Percentiles rank a stretch among this genome's conserved stretches.
Evolutionary conservation across 1,139 yeast genomes (phyloP).

Genomic region (Kodamaea arcana): DNA sequence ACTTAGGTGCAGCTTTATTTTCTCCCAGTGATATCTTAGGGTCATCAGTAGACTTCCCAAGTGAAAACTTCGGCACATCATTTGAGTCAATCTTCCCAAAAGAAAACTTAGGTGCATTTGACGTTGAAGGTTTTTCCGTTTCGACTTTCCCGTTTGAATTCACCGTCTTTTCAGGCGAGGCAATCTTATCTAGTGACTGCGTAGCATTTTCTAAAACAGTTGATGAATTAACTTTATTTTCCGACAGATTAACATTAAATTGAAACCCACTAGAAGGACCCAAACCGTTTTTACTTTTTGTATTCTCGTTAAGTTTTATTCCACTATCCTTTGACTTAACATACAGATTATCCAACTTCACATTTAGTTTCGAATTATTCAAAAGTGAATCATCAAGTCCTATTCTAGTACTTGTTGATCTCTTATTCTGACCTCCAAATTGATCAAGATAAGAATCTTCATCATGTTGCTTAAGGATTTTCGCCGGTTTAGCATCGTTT

Average conservation of each 20-base stretch:
- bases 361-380: conserved; percentile 14
- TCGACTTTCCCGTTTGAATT: too few species aligned
- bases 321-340: conserved; percentile 20
- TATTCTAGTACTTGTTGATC: conserved; percentile 14
- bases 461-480: conserved; percentile 2
- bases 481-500: conserved; percentile 4
- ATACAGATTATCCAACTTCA: conserved; percentile 27
- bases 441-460: conserved; percentile 17
- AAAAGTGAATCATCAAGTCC: conserved; percentile 19
- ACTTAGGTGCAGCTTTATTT: conserved; percentile 4
- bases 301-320: conserved; percentile 24
- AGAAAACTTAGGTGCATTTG: conserved; percentile 6
- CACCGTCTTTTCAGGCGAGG: too few species aligned
- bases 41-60: conserved; percentile 4
- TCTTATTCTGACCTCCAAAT: conserved; percentile 11
- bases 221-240: conserved; percentile 21
- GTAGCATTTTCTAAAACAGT: conserved; percentile 6
- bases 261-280: conserved; percentile 39
- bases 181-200: too few species aligned
- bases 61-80: conserved; percentile 3
- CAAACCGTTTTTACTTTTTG: conserved; percentile 9
- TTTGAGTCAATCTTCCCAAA: conserved; percentile 8
- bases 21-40: too few species aligned
- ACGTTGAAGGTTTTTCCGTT: too few species aligned
- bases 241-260: conserved; percentile 28